Evolutionary conservation across 306 rosid species (phyloP).

Genomic region (Quercus gilva): DNA sequence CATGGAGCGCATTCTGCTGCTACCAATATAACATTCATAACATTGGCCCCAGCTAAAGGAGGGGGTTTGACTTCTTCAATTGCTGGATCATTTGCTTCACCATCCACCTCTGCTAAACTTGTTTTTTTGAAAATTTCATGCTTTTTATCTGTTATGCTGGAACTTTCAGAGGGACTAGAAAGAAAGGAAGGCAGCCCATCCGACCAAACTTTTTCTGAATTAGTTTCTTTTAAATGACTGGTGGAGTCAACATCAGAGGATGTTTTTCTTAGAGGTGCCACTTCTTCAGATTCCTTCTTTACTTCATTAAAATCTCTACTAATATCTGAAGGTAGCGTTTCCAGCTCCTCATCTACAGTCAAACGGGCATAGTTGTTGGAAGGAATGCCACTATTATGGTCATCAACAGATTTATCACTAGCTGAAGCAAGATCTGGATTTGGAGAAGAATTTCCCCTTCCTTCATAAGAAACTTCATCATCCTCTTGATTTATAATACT

Average conservation of each 20-base stretch:
- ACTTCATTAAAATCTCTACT: constrained; percentile 26
- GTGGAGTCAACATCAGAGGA: constrained; percentile 21
- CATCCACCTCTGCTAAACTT: constrained; percentile 21
- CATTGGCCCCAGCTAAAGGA: constrained; percentile 88
- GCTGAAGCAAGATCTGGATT: constrained; percentile 24
- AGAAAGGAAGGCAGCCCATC: constrained; percentile 36
- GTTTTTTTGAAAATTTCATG: constrained; percentile 22
- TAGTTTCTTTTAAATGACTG: constrained; percentile 23
- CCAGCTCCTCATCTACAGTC: constrained; percentile 37
- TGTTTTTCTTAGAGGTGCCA: constrained; percentile 23
- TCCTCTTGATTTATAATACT: constrained; percentile 37
- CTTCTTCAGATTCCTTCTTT: constrained; percentile 29
- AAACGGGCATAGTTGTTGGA: constrained; percentile 34
- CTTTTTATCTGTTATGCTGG: constrained; percentile 26
- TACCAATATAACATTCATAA: constrained; percentile 79
- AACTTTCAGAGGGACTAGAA: constrained; percentile 13
- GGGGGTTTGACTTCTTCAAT: constrained; percentile 43
- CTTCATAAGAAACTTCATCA: constrained; percentile 34
- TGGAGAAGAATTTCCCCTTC: constrained; percentile 25
- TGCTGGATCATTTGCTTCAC: constrained; percentile 21
- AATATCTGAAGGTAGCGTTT: constrained; percentile 24
- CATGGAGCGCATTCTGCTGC: constrained; percentile 96
- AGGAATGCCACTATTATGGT: constrained; percentile 30
- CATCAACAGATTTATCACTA: constrained; percentile 23
- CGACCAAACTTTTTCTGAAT: constrained; percentile 26